Evolutionary conservation across 129 eudicot genomes (phyloP), one percentile per base, ranked within the genome.

Genomic region (Lactuca saligna): DNA sequence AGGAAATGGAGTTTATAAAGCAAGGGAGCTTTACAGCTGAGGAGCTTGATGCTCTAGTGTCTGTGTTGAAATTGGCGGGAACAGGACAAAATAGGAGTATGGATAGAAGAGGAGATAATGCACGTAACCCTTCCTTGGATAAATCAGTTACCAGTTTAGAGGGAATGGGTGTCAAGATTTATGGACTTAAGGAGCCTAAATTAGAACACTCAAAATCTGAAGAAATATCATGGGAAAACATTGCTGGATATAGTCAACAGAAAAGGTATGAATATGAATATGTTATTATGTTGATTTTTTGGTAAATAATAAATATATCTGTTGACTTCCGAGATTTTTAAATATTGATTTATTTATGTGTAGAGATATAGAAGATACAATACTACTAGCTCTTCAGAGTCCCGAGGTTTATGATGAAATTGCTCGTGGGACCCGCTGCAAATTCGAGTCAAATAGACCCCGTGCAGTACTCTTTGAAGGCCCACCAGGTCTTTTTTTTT

Each of bases 1-100:
- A 94, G 99, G 99, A 94, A 81, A 82, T 94, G 77, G 99, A 94
- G 90, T 90, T 94, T 69, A 85, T 94, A 72, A 94, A 94, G 80
- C 58, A 38, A 54, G 97, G 95, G 56, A 85, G 87, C 70, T 94
- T 89, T 80, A 90, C 84, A 34, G 3, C 42, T 4, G 82, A 85
- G 63, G 99, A 94, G 79, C 91, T 89, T 78, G 96, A 89, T 61
- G 96, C 97, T 51, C 77, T 94, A 78, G 99, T 66, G 54, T 89
- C 96, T 25, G 79, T 81, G 51, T 41, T 94, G 58, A 90, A 87
- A 66, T 68, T 94, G 71, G 96, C 96, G 46, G 90, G 88, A 77
- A 91, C 79, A 49, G 90, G 85, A 67, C 91, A 82, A 60, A 87
- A 58, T 42, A 83, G 77, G 81, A 33, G 32, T 51, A 25, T 63